Evolutionary conservation across 495 filamentous ascomycete genomes (phyloP), one percentile per base, ranked within the genome.

Genomic region (Barbatosphaeria neglecta): DNA sequence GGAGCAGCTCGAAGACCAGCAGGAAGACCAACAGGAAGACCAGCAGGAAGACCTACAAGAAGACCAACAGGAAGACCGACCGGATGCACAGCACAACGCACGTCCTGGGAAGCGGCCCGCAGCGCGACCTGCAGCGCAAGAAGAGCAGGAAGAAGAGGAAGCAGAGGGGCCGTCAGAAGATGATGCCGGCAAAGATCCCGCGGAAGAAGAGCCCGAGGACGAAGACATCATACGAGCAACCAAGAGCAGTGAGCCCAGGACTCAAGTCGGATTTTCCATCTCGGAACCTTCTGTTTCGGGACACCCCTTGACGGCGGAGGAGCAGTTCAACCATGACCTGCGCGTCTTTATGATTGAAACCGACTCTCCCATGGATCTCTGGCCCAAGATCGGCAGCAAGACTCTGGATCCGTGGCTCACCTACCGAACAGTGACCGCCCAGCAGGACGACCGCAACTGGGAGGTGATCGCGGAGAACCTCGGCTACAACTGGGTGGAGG

Each of bases 401-500:
- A 45, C 50, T 5, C 49, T 70, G 6, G 50, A 55, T 18, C 28
- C 59, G n/a, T 68, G 66, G 66, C 46, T 64, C 6, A 41, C 68
- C 2, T 69, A 66, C 64, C 45, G 50, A 8, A 59, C 56, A 17
- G 56, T 58, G 1, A 56, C 49, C 16, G 43, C 52, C 13, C 56
- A 67, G 38, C 45, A 61, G 8, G 41, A 22, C 10, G 46, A 47
- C 15, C 64, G 64, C 16, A 54, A 68, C 46, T 70, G 66, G 68
- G 50, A 63, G 37, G 42, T 54, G 16, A 52, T 75, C 17, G 57
- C 66, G 0, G 64, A 63, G 37, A 28, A 41, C 0, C 53, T 75
- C 17, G 63, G 57, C 0, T 62, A 69, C 46, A 53, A 72, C 50
- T 68, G 61, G 58, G 43, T 62, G 33, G 43, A 60, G 10, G 37